These are phyloP conservation scores for Coemansia sp. DNA, from an alignment of 192 early-diverging fungal genomes.

Conservation along the genomic window DNA sequence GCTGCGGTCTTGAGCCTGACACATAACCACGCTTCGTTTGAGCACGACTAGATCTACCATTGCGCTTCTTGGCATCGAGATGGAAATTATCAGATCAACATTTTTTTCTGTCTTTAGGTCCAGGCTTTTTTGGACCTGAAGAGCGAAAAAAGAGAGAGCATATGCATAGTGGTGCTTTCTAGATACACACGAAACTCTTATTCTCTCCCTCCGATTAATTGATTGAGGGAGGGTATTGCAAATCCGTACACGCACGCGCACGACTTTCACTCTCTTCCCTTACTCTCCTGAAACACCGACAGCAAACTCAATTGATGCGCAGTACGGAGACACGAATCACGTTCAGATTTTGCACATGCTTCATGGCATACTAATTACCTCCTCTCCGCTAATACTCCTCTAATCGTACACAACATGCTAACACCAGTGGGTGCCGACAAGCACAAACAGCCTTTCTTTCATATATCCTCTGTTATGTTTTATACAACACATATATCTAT, in stretches of 20 bases:
- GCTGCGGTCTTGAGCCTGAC: constrained; percentile 67
- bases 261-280: neutral
- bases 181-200: neutral
- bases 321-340: too few relatives aligned
- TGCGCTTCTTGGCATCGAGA: neutral
- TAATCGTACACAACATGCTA: too few relatives aligned
- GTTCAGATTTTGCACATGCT: too few relatives aligned
- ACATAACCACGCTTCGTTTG: constrained; percentile 45
- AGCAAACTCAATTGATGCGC: neutral
- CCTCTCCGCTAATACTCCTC: neutral
- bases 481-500: constrained; percentile 5
- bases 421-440: too few relatives aligned
- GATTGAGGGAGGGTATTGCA: neutral
- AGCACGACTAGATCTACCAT: constrained; percentile 26
- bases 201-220: neutral
- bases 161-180: neutral
- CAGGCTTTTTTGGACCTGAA: neutral
- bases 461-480: constrained; percentile 5
- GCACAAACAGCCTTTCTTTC: constrained; percentile 1
- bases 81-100: too few relatives aligned
- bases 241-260: neutral
- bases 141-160: too few relatives aligned
- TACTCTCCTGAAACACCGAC: neutral
- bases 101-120: neutral
- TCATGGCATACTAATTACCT: neutral